phyloP scores from a whole-genome alignment of 176 grass and related monocot species.

The barley (Hordeum vulgare) region MorexV3_pseudomolecules_assembly NC_058521.1:17182304-17182803 shows the following conservation, averaged over 20 bases:
- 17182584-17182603: background rate
- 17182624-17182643: background rate
- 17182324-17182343: too few species aligned
- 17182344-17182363: too few species aligned
- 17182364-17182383: too few species aligned
- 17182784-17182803: constrained; percentile 58
- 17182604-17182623: too few species aligned
- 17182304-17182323: too few species aligned
- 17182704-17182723: background rate
- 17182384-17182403: too few species aligned
- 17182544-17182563: background rate
- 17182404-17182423: too few species aligned
- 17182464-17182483: too few species aligned
- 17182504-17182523: background rate
- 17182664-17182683: background rate
- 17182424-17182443: too few species aligned
- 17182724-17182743: background rate
- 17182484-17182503: too few species aligned
- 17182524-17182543: background rate
- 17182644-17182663: background rate
- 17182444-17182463: too few species aligned
- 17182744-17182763: constrained; percentile 6
- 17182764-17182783: constrained; percentile 44
- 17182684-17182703: constrained; percentile 10
- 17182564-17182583: background rate